A percentile compares a stretch with the other conserved stretches of the same genome.
phyloP scores from a whole-genome alignment of 176 grass and related monocot genomes.

The Oryza brachyantha region DNA sequence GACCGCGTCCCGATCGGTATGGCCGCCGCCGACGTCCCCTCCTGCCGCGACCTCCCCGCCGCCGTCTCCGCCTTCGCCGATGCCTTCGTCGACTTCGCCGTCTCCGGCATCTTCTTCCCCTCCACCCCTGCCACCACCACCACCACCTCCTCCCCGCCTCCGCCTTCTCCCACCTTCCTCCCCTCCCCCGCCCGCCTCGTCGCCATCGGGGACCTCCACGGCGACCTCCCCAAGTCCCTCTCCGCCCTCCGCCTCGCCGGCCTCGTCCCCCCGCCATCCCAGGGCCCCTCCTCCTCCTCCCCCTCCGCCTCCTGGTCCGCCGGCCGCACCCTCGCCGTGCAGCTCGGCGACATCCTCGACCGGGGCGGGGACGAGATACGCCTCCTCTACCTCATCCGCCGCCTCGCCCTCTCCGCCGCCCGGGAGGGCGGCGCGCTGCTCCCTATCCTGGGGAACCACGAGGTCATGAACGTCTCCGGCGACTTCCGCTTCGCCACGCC shows the following conservation, averaged over 20 bases:
- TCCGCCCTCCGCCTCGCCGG: constrained; percentile 76
- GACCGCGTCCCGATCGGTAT: not conserved
- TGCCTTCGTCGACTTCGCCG: constrained; percentile 73
- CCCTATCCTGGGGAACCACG: constrained; percentile 85
- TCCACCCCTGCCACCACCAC: constrained; percentile 18
- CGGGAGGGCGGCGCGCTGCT: constrained; percentile 58
- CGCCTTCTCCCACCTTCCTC: constrained; percentile 38
- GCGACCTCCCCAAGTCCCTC: constrained; percentile 76
- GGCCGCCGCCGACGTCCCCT: constrained; percentile 26
- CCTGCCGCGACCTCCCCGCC: constrained; percentile 59
- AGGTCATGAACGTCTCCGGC: constrained; percentile 84
- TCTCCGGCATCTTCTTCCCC: constrained; percentile 73
- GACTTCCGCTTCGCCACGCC: constrained; percentile 76
- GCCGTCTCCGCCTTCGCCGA: constrained; percentile 82
- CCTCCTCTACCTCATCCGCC: constrained; percentile 77
- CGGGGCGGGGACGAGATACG: constrained; percentile 88
- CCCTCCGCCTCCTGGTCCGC: constrained; percentile 53
- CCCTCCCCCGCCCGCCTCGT: constrained; percentile 67
- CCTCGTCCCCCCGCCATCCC: constrained; percentile 6
- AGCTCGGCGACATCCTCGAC: constrained; percentile 91
- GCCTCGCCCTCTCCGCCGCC: constrained; percentile 62
- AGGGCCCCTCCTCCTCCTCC: not conserved
- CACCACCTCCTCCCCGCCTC: not conserved
- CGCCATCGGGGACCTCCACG: constrained; percentile 88
- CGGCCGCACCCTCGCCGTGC: constrained; percentile 69